These are phyloP conservation scores for Cystofilobasidium capitatum DNA, from an alignment of 768 basidiomycete species.

Conservation along the genomic window DNA sequence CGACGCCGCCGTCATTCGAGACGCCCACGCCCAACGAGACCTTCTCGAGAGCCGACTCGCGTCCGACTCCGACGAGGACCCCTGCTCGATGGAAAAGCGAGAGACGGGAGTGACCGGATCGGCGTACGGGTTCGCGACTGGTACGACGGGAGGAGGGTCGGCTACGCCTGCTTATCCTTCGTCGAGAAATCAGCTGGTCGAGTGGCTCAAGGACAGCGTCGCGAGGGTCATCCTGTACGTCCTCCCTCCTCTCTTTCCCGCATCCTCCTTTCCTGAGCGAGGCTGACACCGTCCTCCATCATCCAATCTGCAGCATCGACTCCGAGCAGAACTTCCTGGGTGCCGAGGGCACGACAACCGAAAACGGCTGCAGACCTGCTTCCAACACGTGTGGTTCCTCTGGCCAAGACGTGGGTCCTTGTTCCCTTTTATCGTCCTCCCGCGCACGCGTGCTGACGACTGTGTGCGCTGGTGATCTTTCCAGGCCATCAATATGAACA, in stretches of 20 bases:
- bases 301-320: neutral
- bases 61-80: too few relatives aligned
- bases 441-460: too few relatives aligned
- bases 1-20: neutral
- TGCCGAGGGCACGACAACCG: neutral
- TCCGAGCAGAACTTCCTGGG: neutral
- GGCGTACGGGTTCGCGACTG: neutral
- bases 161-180: neutral
- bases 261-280: neutral
- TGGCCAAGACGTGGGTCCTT: constrained; percentile 5
- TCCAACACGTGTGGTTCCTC: neutral
- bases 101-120: neutral
- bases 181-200: neutral
- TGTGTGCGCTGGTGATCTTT: too few relatives aligned
- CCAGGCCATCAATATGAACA: neutral
- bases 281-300: neutral
- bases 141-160: constrained; percentile 1
- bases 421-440: too few relatives aligned
- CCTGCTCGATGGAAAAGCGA: neutral
- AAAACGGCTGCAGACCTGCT: neutral
- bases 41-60: too few relatives aligned
- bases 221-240: neutral
- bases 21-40: neutral
- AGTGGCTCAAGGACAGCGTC: constrained; percentile 10
- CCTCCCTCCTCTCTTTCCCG: neutral